These are phyloP conservation scores for Ascochyta lentis DNA, from an alignment of 2,329 filamentous ascomycete species.

Conservation along the genomic window DNA sequence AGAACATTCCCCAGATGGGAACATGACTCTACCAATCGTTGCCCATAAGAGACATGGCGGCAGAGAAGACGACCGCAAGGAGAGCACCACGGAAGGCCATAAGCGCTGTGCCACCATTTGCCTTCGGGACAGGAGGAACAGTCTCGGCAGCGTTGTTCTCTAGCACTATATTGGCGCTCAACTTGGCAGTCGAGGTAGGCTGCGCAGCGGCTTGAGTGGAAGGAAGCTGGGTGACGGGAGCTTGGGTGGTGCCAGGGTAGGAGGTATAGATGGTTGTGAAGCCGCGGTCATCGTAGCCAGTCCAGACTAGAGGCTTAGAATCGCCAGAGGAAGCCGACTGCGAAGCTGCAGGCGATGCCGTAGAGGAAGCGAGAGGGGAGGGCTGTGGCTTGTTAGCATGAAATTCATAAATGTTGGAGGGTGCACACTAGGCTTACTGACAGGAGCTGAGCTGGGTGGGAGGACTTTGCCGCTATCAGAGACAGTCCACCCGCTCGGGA, in stretches of 20 bases:
- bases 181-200: slow-evolving; percentile 6
- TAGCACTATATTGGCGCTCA: neutral
- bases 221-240: slow-evolving; percentile 9
- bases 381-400: slow-evolving; percentile 49
- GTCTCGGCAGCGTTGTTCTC: slow-evolving; percentile 21
- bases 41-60: neutral
- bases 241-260: slow-evolving; percentile 22
- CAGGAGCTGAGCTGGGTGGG: slow-evolving; percentile 71
- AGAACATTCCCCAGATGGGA: neutral
- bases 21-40: neutral
- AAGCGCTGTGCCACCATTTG: neutral
- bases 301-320: slow-evolving; percentile 49
- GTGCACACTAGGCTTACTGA: slow-evolving; percentile 62
- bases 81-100: too few relatives aligned
- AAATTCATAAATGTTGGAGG: neutral
- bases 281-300: slow-evolving; percentile 57
- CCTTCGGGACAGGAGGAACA: slow-evolving; percentile 11
- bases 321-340: slow-evolving; percentile 38
- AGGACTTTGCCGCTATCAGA: slow-evolving; percentile 79
- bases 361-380: slow-evolving; percentile 61
- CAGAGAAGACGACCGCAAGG: neutral
- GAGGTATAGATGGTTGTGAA: slow-evolving; percentile 57
- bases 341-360: slow-evolving; percentile 55
- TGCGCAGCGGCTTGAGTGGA: slow-evolving; percentile 4
- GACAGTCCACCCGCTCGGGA: slow-evolving; percentile 84